Evolutionary conservation across 768 basidiomycete genomes (phyloP), one percentile per base, ranked within the genome.

Genomic region (Leccinum pellstonianum): DNA sequence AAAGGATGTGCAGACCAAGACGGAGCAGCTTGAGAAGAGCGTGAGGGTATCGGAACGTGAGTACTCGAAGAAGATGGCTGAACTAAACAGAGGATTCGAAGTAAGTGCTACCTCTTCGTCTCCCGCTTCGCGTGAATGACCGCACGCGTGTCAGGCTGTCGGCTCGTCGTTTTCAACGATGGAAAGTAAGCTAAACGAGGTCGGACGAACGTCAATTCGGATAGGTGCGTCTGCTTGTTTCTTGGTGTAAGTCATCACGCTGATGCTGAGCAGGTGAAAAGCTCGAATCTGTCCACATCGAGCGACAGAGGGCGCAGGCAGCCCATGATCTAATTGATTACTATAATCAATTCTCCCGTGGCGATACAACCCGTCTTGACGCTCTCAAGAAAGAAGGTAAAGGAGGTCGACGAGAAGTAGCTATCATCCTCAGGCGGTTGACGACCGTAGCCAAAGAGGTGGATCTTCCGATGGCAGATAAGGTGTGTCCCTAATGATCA

Each of bases 21-120:
- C 93, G 0, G 90, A 94, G 72, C 88, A 90, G 68, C 88, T 96
- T 80, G 96, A 98, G 78, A 91, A 91, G 77, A 88, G 86, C 64
- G 95, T 98, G 14, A 80, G 88, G 50, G 82, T 88, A 0, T 87
- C 94, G 3, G 96, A 98, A 74, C 77, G 94, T 62, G 95, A 97
- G 66, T 99, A 98, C 74, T 91, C 93, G 3, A 92, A 89, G 78
- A 91, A 92, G 73, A 91, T 98, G 83, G 79, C 81, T n/a, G 95
- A 98, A 57, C 80, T 98, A 23, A 94, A 94, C 70, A 86, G 86
- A 53, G 93, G 93, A 1, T 98, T 98, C 66, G 95, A 99, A 80
- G 95, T 94, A 68, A 52, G 84, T 73, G 47, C 12, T 35, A 21
- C 47, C 17, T 47, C 25, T 17, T 43, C 43, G 19, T 56, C 33